Percentiles rank a stretch among this genome's conserved stretches.
Evolutionary conservation across 352 stramenopile genomes (phyloP).

Genomic region (Globisporangium alternatum): DNA sequence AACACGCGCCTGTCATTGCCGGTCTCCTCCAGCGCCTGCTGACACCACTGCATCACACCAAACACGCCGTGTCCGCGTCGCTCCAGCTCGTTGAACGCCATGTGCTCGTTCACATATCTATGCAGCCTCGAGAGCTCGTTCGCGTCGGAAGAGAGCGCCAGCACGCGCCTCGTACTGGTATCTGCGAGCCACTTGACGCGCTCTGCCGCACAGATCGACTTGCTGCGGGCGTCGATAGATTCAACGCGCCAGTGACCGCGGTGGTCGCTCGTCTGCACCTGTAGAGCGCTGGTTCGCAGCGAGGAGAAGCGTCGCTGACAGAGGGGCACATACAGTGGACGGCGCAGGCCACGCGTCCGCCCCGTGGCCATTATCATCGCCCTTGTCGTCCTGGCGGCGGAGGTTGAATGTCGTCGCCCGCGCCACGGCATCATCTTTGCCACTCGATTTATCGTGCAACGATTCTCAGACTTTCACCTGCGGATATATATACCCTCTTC

Average conservation of each 20-base stretch:
- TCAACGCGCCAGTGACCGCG: constrained; percentile 35
- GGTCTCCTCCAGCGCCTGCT: constrained; percentile 61
- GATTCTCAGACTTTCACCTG: background rate
- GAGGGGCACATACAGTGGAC: background rate
- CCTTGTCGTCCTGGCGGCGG: background rate
- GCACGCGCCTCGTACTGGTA: constrained; percentile 24
- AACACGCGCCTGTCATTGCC: constrained; percentile 55
- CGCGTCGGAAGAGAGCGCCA: constrained; percentile 32
- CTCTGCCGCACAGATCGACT: constrained; percentile 24
- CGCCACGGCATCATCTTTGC: constrained; percentile 14
- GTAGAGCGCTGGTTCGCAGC: background rate
- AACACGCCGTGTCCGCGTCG: constrained; percentile 60
- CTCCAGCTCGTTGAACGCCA: constrained; percentile 63
- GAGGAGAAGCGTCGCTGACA: background rate
- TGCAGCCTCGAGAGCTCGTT: constrained; percentile 25
- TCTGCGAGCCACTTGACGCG: constrained; percentile 34
- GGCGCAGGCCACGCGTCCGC: background rate
- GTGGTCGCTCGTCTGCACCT: constrained; percentile 18
- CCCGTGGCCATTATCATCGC: background rate
- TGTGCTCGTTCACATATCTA: constrained; percentile 22
- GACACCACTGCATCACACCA: constrained; percentile 57
- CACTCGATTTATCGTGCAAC: constrained; percentile 3
- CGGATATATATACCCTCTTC: background rate
- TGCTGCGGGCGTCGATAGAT: constrained; percentile 16
- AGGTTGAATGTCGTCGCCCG: constrained; percentile 5